Evolutionary conservation across 257 asterid species (phyloP).

Genomic region (Anisodus tanguticus): DNA sequence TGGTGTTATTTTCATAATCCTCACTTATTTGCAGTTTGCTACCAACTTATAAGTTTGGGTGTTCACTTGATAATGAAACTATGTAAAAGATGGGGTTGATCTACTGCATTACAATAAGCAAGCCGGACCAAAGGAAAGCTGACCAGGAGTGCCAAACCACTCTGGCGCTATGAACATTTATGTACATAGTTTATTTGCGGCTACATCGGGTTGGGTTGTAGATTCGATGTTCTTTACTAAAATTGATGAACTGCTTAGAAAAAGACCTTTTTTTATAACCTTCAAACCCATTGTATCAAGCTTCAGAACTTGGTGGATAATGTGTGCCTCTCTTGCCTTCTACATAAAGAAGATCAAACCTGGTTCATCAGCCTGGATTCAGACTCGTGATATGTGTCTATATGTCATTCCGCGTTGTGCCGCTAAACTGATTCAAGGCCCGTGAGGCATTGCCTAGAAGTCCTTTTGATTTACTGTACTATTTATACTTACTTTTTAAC

Average conservation of each 20-base stretch:
- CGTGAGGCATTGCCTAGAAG: background rate
- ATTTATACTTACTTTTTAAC: background rate
- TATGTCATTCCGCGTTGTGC: background rate
- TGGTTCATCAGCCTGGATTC: background rate
- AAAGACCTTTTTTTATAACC: background rate
- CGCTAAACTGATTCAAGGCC: background rate
- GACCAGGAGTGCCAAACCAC: background rate
- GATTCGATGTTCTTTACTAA: background rate
- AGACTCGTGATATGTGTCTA: background rate
- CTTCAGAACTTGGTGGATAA: constrained; percentile 1
- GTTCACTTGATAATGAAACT: constrained; percentile 7
- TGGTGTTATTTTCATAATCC: background rate
- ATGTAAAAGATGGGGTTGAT: background rate
- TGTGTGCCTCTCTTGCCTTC: background rate
- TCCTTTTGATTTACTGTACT: background rate
- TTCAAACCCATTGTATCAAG: background rate
- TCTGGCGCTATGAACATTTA: background rate
- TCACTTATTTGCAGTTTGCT: background rate
- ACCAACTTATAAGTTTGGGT: background rate
- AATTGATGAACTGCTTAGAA: background rate
- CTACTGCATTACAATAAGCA: background rate
- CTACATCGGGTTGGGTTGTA: background rate
- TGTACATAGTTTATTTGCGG: background rate
- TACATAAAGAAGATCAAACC: background rate
- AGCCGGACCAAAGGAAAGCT: background rate